A percentile compares a stretch with the other conserved stretches of the same genome.
Evolutionary conservation across 768 basidiomycete genomes (phyloP).

Genomic region (Leucocoprinus leucothites): DNA sequence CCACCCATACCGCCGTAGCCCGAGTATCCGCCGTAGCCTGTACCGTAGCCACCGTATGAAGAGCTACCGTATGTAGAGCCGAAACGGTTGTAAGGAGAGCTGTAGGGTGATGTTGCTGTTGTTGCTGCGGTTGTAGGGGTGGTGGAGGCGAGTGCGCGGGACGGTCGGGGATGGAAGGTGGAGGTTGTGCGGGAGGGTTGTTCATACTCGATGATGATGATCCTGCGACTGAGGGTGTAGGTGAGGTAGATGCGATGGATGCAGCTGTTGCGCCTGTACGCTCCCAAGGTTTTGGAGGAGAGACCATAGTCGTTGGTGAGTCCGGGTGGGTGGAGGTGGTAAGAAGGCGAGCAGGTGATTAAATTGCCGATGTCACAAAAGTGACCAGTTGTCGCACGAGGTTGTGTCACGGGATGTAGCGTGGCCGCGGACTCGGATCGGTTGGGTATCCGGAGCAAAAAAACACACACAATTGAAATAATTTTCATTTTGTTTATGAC

Average conservation of each 20-base stretch:
- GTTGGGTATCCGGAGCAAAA: no score
- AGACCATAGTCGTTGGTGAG: slow-evolving; percentile 50
- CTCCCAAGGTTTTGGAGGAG: slow-evolving; percentile 92
- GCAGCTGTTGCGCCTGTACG: slow-evolving; percentile 43
- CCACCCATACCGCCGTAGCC: slow-evolving; percentile 34
- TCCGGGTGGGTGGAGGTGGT: neutral
- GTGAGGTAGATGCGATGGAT: neutral
- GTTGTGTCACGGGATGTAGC: no score
- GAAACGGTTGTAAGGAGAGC: slow-evolving; percentile 42
- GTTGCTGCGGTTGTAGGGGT: slow-evolving; percentile 29
- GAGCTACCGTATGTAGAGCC: slow-evolving; percentile 26
- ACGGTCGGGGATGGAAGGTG: slow-evolving; percentile 49
- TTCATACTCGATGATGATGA: slow-evolving; percentile 18
- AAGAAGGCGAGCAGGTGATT: slow-evolving; percentile 2
- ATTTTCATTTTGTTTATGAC: no score
- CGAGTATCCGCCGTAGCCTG: slow-evolving; percentile 25
- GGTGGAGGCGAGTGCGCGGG: slow-evolving; percentile 49
- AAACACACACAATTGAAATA: no score
- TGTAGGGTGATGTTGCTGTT: slow-evolving; percentile 27
- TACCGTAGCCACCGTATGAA: slow-evolving; percentile 30
- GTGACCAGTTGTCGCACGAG: no score
- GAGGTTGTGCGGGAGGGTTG: slow-evolving; percentile 21
- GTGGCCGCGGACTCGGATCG: no score
- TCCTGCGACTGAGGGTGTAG: slow-evolving; percentile 11
- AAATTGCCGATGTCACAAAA: neutral